Conservation (phyloP, 768 basidiomycete genomes). For the Candolleomyces aberdarensis region DNA sequence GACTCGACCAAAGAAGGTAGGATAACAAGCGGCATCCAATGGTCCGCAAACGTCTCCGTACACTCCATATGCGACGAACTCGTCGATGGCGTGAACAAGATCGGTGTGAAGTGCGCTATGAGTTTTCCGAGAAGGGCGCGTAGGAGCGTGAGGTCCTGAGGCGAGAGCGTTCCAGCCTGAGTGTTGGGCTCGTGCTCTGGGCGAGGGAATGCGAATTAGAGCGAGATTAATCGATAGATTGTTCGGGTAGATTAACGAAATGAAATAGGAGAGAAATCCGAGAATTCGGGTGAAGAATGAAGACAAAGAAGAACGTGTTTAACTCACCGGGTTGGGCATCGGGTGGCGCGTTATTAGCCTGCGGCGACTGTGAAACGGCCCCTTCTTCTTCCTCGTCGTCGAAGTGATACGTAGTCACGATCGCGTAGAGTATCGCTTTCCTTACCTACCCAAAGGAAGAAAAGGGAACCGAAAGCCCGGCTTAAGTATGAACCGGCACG, state of each 20-base stretch:
- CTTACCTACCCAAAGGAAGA: constrained; percentile 7
- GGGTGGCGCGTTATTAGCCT: neutral
- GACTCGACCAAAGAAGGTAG: constrained; percentile 47
- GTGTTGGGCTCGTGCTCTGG: neutral
- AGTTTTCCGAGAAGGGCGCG: constrained; percentile 48
- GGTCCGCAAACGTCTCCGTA: constrained; percentile 67
- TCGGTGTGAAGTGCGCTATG: constrained; percentile 67
- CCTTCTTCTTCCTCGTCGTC: constrained; percentile 33
- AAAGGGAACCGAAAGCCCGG: constrained; percentile 35
- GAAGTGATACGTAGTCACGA: constrained; percentile 58
- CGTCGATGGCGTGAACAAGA: constrained; percentile 66
- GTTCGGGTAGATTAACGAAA: neutral
- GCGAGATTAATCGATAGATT: neutral
- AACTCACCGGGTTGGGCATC: no score
- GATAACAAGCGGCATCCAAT: constrained; percentile 72
- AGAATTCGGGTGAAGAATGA: no score
- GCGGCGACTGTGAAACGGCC: constrained; percentile 9
- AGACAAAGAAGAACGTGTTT: no score
- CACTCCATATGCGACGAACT: constrained; percentile 67
- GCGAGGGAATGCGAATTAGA: neutral
- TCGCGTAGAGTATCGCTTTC: constrained; percentile 62
- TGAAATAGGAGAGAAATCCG: no score
- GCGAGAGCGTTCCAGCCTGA: constrained; percentile 20
- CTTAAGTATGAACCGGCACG: constrained; percentile 1
- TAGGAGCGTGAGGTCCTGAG: constrained; percentile 36